phyloP scores from a whole-genome alignment of 257 asterid species.

The Echium plantagineum region DNA sequence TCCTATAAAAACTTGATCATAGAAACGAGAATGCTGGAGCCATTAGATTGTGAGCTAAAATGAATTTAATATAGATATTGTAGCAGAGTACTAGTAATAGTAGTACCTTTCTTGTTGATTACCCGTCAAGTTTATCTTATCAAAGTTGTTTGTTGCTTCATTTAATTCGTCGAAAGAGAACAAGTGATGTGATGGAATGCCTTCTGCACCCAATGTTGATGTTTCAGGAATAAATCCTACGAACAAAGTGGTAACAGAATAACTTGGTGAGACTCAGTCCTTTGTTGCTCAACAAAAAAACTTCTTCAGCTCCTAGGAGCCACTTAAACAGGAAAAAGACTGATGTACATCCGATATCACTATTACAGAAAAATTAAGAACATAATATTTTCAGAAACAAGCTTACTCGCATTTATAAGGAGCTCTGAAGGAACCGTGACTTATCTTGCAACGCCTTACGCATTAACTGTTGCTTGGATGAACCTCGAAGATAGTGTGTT shows the following conservation, averaged over 20 bases:
- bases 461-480: conserved; percentile 48
- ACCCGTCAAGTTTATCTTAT: conserved; percentile 38
- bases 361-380: too few relatives aligned
- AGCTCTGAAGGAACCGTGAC: conserved; percentile 38
- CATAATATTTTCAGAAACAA: too few relatives aligned
- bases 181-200: conserved; percentile 31
- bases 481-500: conserved; percentile 28
- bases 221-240: conserved; percentile 52
- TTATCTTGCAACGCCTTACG: conserved; percentile 37
- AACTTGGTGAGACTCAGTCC: not conserved
- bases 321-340: too few relatives aligned
- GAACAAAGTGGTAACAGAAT: not conserved
- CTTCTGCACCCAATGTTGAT: conserved; percentile 33
- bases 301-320: too few relatives aligned
- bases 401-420: conserved; percentile 44
- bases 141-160: too few relatives aligned
- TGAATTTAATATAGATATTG: not conserved
- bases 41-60: not conserved
- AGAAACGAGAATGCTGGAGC: not conserved
- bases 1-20: conserved; percentile 48
- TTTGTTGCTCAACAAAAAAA: too few relatives aligned
- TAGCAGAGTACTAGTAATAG: not conserved
- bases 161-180: conserved; percentile 46
- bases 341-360: too few relatives aligned
- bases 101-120: conserved; percentile 52